Conservation (phyloP, 78 protist genomes). For the Thecamonas trahens region DNA sequence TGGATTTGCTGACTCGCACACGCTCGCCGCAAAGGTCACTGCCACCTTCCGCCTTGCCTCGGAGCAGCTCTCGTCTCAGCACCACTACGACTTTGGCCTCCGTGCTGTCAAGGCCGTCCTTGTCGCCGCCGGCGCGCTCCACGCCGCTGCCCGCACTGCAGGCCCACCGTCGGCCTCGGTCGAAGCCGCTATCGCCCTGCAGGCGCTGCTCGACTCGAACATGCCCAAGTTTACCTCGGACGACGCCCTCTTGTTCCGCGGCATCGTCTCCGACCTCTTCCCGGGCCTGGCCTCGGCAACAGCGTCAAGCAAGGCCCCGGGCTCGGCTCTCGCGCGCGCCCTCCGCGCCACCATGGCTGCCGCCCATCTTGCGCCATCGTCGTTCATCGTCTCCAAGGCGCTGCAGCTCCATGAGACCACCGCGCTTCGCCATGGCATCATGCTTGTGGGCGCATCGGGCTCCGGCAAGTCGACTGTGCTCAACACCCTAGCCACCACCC, state of each 20-base stretch:
- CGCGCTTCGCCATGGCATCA: slow-evolving; percentile 75
- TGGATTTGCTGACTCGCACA: slow-evolving; percentile 55
- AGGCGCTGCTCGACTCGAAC: slow-evolving; percentile 61
- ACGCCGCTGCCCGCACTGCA: background rate
- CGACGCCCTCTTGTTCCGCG: slow-evolving; percentile 56
- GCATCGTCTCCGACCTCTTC: slow-evolving; percentile 55
- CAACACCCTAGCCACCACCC: slow-evolving; percentile 21
- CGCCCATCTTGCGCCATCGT: background rate
- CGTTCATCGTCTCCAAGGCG: slow-evolving; percentile 9
- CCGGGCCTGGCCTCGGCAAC: slow-evolving; percentile 25
- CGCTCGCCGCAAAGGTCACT: slow-evolving; percentile 55
- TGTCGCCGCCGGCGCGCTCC: slow-evolving; percentile 45
- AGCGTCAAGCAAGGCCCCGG: no score
- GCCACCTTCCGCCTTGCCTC: slow-evolving; percentile 37
- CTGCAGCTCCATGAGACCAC: slow-evolving; percentile 68
- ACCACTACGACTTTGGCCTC: slow-evolving; percentile 78
- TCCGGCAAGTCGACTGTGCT: slow-evolving; percentile 57
- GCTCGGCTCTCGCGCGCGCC: background rate
- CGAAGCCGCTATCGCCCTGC: slow-evolving; percentile 30
- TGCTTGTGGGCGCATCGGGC: slow-evolving; percentile 77
- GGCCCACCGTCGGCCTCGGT: background rate
- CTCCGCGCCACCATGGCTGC: background rate
- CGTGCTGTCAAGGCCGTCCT: slow-evolving; percentile 66
- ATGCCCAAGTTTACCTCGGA: slow-evolving; percentile 55
- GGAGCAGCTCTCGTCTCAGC: slow-evolving; percentile 67